Evolutionary conservation across 140 eudicot species (phyloP).

Genomic region (Eryngium alpinum): DNA sequence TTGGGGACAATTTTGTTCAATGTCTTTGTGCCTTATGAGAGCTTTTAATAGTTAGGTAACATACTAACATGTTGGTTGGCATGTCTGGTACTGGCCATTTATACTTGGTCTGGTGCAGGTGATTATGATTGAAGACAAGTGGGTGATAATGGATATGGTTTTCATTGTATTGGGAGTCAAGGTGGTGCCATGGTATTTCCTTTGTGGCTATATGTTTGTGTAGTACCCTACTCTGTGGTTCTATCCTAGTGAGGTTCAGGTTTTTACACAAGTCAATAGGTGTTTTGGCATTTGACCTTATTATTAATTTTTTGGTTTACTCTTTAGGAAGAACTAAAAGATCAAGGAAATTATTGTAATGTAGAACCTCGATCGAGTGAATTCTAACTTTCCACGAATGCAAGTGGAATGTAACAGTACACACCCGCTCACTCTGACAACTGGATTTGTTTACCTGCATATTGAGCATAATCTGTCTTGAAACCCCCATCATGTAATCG

Average conservation of each 20-base stretch:
- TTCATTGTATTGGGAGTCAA: neutral
- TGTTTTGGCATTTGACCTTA: neutral
- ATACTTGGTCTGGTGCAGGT: neutral
- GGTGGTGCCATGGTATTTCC: neutral
- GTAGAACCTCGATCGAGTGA: neutral
- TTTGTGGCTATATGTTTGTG: neutral
- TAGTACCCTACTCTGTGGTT: neutral
- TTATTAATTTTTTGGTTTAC: neutral
- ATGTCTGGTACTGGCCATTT: neutral
- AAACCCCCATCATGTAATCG: neutral
- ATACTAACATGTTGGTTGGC: neutral
- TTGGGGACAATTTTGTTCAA: neutral
- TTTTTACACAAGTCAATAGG: neutral
- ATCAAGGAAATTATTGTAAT: neutral
- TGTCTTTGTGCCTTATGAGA: neutral
- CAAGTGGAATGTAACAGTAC: neutral
- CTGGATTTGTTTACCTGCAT: neutral
- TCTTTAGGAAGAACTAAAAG: neutral
- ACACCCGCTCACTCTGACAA: neutral
- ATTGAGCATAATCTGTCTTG: neutral
- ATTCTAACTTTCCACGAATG: too few relatives aligned
- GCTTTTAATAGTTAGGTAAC: neutral
- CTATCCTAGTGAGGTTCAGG: neutral
- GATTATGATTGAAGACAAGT: neutral
- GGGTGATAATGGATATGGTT: neutral